Evolutionary conservation across 2,329 filamentous ascomycete species (phyloP).

Genomic region (Diaporthe vaccinii): DNA sequence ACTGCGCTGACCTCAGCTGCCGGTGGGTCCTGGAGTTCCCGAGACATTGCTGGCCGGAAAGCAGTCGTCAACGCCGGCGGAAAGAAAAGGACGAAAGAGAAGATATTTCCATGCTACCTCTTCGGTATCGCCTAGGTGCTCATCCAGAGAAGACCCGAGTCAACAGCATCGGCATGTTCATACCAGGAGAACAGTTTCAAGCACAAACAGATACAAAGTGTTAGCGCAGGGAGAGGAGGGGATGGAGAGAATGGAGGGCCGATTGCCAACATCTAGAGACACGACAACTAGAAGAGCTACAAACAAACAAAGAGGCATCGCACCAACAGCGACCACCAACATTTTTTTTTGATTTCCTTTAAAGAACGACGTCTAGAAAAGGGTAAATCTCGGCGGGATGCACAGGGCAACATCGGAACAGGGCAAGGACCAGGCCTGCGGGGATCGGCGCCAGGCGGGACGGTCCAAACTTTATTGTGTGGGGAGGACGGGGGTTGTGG

Average conservation of each 20-base stretch:
- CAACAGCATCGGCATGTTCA: conserved; percentile 19
- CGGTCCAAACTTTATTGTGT: conserved; percentile 30
- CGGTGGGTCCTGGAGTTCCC: not conserved
- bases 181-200: not conserved
- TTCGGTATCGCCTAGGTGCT: not conserved
- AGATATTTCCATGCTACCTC: conserved; percentile 1
- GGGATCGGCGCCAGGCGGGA: conserved; percentile 38
- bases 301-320: not conserved
- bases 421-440: conserved; percentile 37
- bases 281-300: conserved; percentile 1
- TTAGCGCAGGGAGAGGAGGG: not conserved
- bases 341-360: not conserved
- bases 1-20: conserved; percentile 11
- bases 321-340: conserved; percentile 22
- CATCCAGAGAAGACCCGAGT: conserved; percentile 9
- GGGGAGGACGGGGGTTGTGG: conserved; percentile 19
- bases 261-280: conserved; percentile 26
- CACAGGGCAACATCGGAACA: conserved; percentile 37
- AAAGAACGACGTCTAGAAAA: conserved; percentile 33
- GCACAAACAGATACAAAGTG: not conserved
- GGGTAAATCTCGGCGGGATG: conserved; percentile 35
- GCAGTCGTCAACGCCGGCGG: not conserved
- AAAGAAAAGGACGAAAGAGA: conserved; percentile 11
- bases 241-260: too few relatives aligned
- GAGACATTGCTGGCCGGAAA: not conserved